A percentile compares a stretch with the other conserved stretches of the same genome.
Conservation (phyloP, 768 basidiomycete species). For the Fomitopsis serialis region DNA sequence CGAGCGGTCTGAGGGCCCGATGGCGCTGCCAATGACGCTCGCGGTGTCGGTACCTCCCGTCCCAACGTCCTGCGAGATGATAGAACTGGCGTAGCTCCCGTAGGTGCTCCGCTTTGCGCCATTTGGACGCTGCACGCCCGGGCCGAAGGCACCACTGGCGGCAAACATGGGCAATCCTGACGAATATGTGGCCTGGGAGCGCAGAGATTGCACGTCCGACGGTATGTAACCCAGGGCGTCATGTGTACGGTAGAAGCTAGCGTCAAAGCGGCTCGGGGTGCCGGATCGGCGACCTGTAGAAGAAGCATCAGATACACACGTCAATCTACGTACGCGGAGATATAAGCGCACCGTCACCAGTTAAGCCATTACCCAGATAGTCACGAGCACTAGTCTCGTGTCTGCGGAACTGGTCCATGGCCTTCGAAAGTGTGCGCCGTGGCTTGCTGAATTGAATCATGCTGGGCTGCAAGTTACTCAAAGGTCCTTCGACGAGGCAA, state of each 20-base stretch:
- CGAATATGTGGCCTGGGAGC: conserved; percentile 94
- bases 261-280: conserved; percentile 91
- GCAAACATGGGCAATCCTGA: conserved; percentile 85
- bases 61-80: conserved; percentile 87
- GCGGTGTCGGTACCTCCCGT: conserved; percentile 52
- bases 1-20: conserved; percentile 38
- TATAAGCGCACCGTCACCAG: conserved; percentile 45
- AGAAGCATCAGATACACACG: conserved; percentile 8
- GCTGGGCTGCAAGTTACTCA: conserved; percentile 93
- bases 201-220: conserved; percentile 91
- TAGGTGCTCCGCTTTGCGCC: conserved; percentile 74
- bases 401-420: conserved; percentile 89
- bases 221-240: conserved; percentile 93
- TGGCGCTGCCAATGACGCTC: conserved; percentile 54
- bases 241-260: conserved; percentile 93
- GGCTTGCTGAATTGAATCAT: conserved; percentile 99
- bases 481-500: conserved; percentile 91
- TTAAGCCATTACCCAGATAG: conserved; percentile 40
- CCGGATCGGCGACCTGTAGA: conserved; percentile 64
- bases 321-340: conserved; percentile 5
- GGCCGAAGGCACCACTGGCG: conserved; percentile 63
- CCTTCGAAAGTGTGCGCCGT: conserved; percentile 79
- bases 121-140: conserved; percentile 56
- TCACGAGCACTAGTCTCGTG: conserved; percentile 92
- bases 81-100: conserved; percentile 81